Base-by-base conservation (phyloP, 441 rosid genomes). In the Biscutella auriculata region DNA sequence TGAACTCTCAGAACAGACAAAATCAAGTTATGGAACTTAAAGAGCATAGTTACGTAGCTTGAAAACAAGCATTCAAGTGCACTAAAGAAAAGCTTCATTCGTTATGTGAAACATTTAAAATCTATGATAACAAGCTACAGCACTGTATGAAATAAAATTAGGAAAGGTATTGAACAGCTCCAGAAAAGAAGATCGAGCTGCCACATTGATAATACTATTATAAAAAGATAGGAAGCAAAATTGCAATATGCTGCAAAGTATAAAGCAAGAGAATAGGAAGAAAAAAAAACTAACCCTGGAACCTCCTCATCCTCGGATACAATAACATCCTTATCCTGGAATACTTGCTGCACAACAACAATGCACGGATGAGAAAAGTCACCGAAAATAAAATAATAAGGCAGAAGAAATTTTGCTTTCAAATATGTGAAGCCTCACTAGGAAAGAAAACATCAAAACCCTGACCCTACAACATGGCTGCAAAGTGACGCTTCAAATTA, bases 291-390 rank as follows among this genome's bases (percentile, higher is more conserved):
- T 52, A 33, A 70, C 74, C 69, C 65, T 54, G 74, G 70, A 65
- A 67, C 66, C 69, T 37, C 83, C 74, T 56, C 83, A 58, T 68
- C 69, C 52, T 63, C 73, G 25, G 56, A 68, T 13, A 72, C 59
- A 42, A 68, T 68, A 37, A 70, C 70, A 71, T 56, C 77, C 77
- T 81, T 84, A 69, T 78, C 86, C 44, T 76, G 74, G 72, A 84
- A 79, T 56, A 87, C 65, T 17, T 85, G 95, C 99, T 90, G 87
- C 61, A 67, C 42, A 70, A 53, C 55, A 67, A 19, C 10, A 45
- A 21, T 19, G 23, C 23, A 45, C 28, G 23, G 12, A 44, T 21
- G 33, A 47, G 28, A 36, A 56, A 28, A 50, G 3, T 42, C 46
- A 35, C 40, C 33, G 17, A 46, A 19, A 42, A 9, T 17, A 7